Evolutionary conservation across 768 basidiomycete genomes (phyloP).

Genomic region (Hericium rajendrae): DNA sequence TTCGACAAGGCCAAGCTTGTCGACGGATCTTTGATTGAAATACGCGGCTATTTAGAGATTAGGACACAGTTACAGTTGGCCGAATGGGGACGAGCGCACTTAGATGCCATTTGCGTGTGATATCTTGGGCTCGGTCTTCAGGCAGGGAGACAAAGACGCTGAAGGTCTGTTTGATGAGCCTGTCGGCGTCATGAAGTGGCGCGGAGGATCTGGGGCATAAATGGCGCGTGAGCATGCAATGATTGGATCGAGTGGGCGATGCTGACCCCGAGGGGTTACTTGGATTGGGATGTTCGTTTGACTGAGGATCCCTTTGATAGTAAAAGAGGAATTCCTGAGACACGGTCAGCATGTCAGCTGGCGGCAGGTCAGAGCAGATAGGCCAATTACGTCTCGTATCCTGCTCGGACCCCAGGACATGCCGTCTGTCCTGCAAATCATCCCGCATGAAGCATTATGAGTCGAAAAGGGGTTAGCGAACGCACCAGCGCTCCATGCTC

Average conservation of each 20-base stretch:
- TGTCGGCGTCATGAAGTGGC: conserved; percentile 24
- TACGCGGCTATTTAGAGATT: conserved; percentile 52
- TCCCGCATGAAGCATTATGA: background rate
- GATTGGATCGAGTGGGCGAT: background rate
- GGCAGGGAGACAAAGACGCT: conserved; percentile 60
- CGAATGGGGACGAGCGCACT: conserved; percentile 36
- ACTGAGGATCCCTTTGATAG: conserved; percentile 39
- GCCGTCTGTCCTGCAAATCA: conserved; percentile 46
- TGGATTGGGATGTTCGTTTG: conserved; percentile 16
- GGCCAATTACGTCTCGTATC: conserved; percentile 61
- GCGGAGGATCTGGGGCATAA: conserved; percentile 27
- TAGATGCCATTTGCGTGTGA: conserved; percentile 66
- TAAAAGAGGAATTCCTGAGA: conserved; percentile 76
- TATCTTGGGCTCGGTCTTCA: conserved; percentile 19
- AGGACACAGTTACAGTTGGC: conserved; percentile 3
- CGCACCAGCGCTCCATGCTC: conserved; percentile 66
- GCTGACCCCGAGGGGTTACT: conserved; percentile 11
- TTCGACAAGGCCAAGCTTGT: conserved; percentile 62
- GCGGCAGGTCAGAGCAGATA: background rate
- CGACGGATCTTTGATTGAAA: conserved; percentile 69
- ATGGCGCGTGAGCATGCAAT: conserved; percentile 10
- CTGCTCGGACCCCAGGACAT: conserved; percentile 77
- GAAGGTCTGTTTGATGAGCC: conserved; percentile 75
- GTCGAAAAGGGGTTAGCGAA: background rate
- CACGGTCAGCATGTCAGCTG: background rate